Base-by-base conservation (phyloP, 2,329 filamentous ascomycete species). In the Neonectria magnoliae region DNA sequence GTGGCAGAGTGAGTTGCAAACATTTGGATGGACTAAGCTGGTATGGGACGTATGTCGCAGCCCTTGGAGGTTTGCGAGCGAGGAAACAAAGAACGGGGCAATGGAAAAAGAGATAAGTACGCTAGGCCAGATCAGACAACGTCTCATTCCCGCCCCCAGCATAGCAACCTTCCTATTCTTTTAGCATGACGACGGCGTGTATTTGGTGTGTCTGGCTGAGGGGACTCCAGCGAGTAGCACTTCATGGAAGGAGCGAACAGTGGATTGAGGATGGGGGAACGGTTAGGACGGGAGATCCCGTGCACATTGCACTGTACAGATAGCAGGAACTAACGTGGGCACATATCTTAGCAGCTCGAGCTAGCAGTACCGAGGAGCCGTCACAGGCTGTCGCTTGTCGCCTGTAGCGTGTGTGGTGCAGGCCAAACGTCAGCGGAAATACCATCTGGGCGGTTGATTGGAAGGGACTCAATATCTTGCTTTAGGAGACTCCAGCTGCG, bases 71-170 rank as follows among this genome's bases (percentile, higher is more conserved):
- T 5, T 51, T n/a, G 36, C 14, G 20, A 53, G 47, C 25, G 57
- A 55, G 64, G 62, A 53, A 67, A 62, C 62, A 62, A 54, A 62
- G 55, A 62, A 53, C 53, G 60, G 64, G 50, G 58, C 41, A 56
- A 60, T 33, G 60, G 50, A 25, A 45, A 45, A 55, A 44, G 61
- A 64, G 54, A 63, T 5, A 66, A 59, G 54, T 56, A 58, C 25
- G 58, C 64, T 57, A 57, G 48, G 41, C 51, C 1, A 22, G 52
- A 60, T 18, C 14, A 52, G 61, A 18, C 5, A 25, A 48, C 36
- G 20, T 47, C 38, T 42, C 53, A 38, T 58, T 36, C 31, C 27
- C 36, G 16, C 36, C 16, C n/a, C 38, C 38, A 42, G 18, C 36
- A 7, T n/a, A 16, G 36, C 14, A 38, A 14, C 36, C 36, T 38